These are phyloP conservation scores for Suillus bovinus DNA, from an alignment of 768 basidiomycete genomes.

Conservation along the genomic window DNA sequence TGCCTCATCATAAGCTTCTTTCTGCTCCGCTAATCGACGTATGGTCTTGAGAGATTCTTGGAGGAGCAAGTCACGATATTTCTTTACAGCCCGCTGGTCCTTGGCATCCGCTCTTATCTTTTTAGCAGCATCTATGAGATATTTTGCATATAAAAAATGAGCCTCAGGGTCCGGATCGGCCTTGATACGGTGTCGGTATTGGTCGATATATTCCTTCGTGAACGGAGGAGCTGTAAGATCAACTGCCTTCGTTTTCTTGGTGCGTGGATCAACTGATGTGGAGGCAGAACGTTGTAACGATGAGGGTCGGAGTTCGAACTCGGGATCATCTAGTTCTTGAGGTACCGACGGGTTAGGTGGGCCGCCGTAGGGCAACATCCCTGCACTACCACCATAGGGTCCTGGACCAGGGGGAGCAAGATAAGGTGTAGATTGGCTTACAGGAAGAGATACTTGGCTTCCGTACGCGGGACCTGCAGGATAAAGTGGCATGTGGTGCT, in stretches of 20 bases:
- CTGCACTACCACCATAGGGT: conserved; percentile 23
- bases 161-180: conserved; percentile 97
- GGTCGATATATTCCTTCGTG: conserved; percentile 95
- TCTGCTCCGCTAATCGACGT: conserved; percentile 89
- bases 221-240: conserved; percentile 84
- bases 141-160: conserved; percentile 97
- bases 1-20: conserved; percentile 90
- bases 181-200: conserved; percentile 96
- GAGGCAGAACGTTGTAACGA: conserved; percentile 54
- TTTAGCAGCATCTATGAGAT: conserved; percentile 97
- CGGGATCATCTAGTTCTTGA: conserved; percentile 39
- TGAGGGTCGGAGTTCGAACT: conserved; percentile 58
- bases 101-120: conserved; percentile 74
- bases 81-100: conserved; percentile 83
- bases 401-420: conserved; percentile 28
- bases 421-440: conserved; percentile 34
- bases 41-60: conserved; percentile 90
- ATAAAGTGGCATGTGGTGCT: conserved; percentile 21
- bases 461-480: conserved; percentile 23
- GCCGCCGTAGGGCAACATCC: conserved; percentile 18
- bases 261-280: conserved; percentile 54
- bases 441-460: conserved; percentile 22
- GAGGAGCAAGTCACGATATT: conserved; percentile 87
- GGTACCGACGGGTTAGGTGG: conserved; percentile 26
- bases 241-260: conserved; percentile 75